These are phyloP conservation scores for Marsdenia floribunda DNA, from an alignment of 257 asterid genomes.

Conservation along the genomic window DNA sequence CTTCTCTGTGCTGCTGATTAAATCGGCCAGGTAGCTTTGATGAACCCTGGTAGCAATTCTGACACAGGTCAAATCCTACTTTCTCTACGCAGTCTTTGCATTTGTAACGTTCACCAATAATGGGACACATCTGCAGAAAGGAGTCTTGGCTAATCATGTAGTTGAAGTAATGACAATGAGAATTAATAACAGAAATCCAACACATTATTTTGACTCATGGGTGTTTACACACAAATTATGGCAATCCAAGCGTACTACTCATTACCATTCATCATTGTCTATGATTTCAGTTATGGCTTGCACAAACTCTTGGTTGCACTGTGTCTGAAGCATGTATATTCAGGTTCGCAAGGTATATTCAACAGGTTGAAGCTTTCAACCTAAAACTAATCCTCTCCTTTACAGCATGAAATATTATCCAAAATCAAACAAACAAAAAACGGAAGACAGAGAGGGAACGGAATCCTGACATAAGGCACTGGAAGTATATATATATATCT, in stretches of 20 bases:
- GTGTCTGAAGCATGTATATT: not conserved
- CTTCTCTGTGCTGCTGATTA: constrained; percentile 70
- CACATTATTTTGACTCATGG: not conserved
- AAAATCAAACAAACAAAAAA: no score
- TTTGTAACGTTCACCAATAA: constrained; percentile 56
- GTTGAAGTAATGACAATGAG: not conserved
- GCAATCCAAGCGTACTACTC: not conserved
- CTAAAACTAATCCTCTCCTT: not conserved
- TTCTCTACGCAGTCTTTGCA: constrained; percentile 65
- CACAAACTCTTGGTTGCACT: not conserved
- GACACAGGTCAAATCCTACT: constrained; percentile 72
- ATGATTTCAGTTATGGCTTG: not conserved
- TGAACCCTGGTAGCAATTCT: constrained; percentile 43
- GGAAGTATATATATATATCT: no score
- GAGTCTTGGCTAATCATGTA: not conserved
- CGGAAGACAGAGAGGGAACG: not conserved
- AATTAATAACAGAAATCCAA: not conserved
- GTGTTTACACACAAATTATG: not conserved
- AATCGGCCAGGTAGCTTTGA: constrained; percentile 64
- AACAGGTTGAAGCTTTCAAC: not conserved
- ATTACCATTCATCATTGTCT: not conserved
- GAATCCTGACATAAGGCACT: not conserved
- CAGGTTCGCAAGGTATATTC: not conserved
- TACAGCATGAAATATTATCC: not conserved
- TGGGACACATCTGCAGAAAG: constrained; percentile 55